phyloP scores from a whole-genome alignment of 768 basidiomycete species.

The Multifurca ochricompacta region DNA sequence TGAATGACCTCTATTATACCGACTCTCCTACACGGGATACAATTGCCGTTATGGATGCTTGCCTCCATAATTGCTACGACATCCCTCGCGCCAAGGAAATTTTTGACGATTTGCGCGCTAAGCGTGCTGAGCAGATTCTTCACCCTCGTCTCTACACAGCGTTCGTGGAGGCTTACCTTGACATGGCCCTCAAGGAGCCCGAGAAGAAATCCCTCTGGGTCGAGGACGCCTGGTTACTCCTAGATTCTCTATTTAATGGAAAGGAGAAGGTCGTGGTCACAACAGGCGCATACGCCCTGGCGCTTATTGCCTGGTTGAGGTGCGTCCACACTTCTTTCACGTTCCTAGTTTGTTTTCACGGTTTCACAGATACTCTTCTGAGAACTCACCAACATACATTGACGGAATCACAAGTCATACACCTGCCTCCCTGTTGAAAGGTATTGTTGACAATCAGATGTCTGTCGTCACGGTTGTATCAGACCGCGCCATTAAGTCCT shows the following conservation, averaged over 20 bases:
- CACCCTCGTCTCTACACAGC: constrained; percentile 50
- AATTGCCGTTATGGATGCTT: constrained; percentile 76
- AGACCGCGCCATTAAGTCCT: constrained; percentile 45
- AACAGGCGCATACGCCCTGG: constrained; percentile 56
- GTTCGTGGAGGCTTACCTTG: constrained; percentile 57
- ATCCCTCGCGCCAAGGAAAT: constrained; percentile 68
- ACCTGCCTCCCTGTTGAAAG: constrained; percentile 24
- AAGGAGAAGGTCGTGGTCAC: constrained; percentile 44
- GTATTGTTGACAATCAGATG: constrained; percentile 42
- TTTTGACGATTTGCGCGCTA: constrained; percentile 52
- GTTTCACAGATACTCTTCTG: constrained; percentile 32
- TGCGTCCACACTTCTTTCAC: constrained; percentile 24
- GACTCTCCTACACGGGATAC: constrained; percentile 62
- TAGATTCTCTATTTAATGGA: constrained; percentile 45
- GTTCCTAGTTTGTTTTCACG: constrained; percentile 15
- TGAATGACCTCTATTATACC: constrained; percentile 49
- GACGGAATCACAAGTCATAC: constrained; percentile 18
- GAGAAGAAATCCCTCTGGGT: constrained; percentile 47
- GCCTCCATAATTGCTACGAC: constrained; percentile 67
- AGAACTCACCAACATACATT: constrained; percentile 18
- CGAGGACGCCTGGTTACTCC: constrained; percentile 53
- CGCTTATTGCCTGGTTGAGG: constrained; percentile 55
- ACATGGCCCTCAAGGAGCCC: constrained; percentile 46
- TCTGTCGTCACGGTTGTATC: constrained; percentile 45
- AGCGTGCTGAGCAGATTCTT: constrained; percentile 39